Conservation (phyloP, 345 rosid species). For the Eucalyptus sp. region DNA sequence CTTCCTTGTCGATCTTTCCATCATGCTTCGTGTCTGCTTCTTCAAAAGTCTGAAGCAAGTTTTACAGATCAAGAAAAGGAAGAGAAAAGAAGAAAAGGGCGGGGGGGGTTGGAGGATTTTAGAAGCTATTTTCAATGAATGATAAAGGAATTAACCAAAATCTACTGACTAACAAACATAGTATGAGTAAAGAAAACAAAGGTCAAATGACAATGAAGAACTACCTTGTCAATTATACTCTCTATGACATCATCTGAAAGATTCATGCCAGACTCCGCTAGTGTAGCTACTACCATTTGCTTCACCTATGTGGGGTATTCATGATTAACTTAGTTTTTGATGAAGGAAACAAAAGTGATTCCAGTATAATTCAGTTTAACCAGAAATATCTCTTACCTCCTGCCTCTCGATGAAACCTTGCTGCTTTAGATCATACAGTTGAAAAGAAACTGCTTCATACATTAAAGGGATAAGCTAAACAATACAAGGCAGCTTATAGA, state of each 20-base stretch:
- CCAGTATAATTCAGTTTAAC: background rate
- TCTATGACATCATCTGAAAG: conserved; percentile 85
- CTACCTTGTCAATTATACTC: conserved; percentile 91
- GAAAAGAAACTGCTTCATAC: conserved; percentile 77
- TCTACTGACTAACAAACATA: background rate
- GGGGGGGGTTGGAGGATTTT: background rate
- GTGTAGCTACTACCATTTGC: conserved; percentile 99
- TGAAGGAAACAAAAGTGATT: background rate
- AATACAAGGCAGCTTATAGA: background rate
- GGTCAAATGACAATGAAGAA: background rate
- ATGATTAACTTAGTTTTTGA: background rate
- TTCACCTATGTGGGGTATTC: conserved; percentile 45
- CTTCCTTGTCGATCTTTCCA: conserved; percentile 92
- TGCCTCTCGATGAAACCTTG: conserved; percentile 99
- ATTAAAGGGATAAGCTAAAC: background rate
- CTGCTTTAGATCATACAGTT: conserved; percentile 95
- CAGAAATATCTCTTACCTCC: conserved; percentile 39
- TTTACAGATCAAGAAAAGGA: background rate
- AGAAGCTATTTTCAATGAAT: background rate
- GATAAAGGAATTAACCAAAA: background rate
- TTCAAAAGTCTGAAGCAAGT: conserved; percentile 70
- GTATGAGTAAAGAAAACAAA: background rate
- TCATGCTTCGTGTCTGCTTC: conserved; percentile 98
- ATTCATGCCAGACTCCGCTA: conserved; percentile 99
- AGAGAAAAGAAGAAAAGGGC: background rate